Evolutionary conservation across 208 protist genomes (phyloP).

Genomic region (Crithidia expoeki): DNA sequence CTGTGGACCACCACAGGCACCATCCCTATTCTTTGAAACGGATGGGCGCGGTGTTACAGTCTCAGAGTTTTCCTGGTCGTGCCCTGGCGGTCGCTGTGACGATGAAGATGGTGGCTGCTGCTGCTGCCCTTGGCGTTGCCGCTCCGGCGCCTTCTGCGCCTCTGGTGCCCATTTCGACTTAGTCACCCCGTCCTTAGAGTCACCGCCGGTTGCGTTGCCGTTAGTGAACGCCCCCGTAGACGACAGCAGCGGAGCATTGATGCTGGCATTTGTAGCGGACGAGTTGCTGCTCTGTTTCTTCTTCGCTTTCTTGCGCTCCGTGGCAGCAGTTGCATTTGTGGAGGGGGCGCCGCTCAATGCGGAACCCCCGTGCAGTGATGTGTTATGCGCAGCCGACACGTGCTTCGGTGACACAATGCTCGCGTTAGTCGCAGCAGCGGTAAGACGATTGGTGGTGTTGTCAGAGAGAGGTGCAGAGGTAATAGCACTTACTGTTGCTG

Average conservation of each 20-base stretch:
- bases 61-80: background rate
- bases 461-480: background rate
- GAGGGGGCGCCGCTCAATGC: background rate
- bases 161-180: background rate
- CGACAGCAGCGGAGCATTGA: background rate
- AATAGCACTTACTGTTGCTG: background rate
- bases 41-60: background rate
- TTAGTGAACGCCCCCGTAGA: constrained; percentile 4
- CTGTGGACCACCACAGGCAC: constrained; percentile 20
- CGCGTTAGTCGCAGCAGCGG: background rate
- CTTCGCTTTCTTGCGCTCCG: constrained; percentile 14
- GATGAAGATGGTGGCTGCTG: background rate
- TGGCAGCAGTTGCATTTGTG: background rate
- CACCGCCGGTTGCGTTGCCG: background rate
- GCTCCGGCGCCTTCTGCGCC: background rate
- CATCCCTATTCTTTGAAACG: too few species aligned
- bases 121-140: background rate
- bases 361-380: background rate
- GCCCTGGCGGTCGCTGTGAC: background rate
- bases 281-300: constrained; percentile 6
- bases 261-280: background rate
- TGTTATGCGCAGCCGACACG: background rate
- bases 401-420: constrained; percentile 11
- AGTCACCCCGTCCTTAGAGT: background rate
- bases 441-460: background rate